Evolutionary conservation across 768 basidiomycete species (phyloP), one percentile per base, ranked within the genome.

Genomic region (Vararia minispora): DNA sequence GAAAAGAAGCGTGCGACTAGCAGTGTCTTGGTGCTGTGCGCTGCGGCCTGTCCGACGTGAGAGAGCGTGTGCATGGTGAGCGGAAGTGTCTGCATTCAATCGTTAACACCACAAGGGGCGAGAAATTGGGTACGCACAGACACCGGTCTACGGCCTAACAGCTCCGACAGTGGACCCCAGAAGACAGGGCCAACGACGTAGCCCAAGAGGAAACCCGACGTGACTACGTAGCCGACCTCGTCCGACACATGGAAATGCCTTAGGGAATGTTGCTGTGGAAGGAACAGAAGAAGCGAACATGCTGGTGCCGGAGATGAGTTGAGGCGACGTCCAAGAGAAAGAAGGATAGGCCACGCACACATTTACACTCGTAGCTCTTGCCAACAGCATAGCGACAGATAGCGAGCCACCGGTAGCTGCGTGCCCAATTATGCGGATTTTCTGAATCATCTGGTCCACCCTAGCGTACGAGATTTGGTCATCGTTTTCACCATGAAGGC

Each of bases 261-360:
- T 0, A 42, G 39, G 4, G 53, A 38, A 4, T 40, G 40, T 31
- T 0, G 45, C 38, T 12, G 47, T 35, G 3, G 51, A 50, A 2
- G 51, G 52, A 2, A 50, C 44, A 1, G 52, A 53, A 11, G 51
- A 55, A 2, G 51, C 52, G 25, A 56, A 57, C 1, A 54, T 48
- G 6, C 45, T 47, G 26, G 35, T 25, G 14, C 16, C 12, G 20
- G 7, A 39, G 30, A 27, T 2, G 14, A 31, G 3, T 1, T 8
- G 2, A 21, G 10, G 20, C 13, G 2, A 18, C 16, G 14, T 25
- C n/a, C 8, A 4, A 4, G 10, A 23, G n/a, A n/a, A 14, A 28
- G 18, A 6, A 17, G 26, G 4, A 28, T 5, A 1, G 22, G 18
- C 14, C 12, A 41, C 48, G 24, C 40, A 51, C 50, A 42, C 41